Conservation (phyloP, 1,284 basidiomycete species). For the Heterobasidion occidentale region DNA sequence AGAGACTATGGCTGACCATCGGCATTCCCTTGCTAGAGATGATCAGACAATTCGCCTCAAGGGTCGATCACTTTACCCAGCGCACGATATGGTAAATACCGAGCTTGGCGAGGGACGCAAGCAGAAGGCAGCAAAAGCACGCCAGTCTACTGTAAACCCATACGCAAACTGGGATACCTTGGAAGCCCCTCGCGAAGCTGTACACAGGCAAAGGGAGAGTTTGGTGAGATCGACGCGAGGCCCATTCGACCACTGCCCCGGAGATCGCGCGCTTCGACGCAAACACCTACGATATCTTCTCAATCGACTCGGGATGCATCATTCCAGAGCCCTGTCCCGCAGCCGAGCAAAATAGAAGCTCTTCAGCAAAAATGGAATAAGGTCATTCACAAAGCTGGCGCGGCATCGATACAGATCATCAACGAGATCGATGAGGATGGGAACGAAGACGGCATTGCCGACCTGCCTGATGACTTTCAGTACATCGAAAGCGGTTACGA, state of each 20-base stretch:
- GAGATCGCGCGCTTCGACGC: background rate
- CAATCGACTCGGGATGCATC: background rate
- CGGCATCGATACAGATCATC: constrained; percentile 37
- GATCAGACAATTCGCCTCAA: constrained; percentile 7
- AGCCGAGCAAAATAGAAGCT: constrained; percentile 8
- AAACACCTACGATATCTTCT: background rate
- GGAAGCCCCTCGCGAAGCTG: background rate
- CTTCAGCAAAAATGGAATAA: constrained; percentile 34
- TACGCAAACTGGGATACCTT: background rate
- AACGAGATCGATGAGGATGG: constrained; percentile 42
- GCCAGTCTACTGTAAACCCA: background rate
- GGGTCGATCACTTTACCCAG: constrained; percentile 1
- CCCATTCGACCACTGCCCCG: background rate
- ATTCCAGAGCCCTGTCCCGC: background rate
- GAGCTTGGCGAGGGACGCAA: background rate
- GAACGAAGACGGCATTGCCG: constrained; percentile 38
- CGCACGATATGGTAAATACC: background rate
- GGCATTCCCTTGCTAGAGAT: constrained; percentile 18
- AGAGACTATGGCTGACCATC: constrained; percentile 13
- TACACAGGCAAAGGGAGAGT: background rate
- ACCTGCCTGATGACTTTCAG: constrained; percentile 15
- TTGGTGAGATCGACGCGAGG: background rate
- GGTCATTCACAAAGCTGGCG: constrained; percentile 25
- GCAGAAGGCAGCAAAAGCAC: background rate
- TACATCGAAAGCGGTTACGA: constrained; percentile 1